Percentiles rank a stretch among this genome's conserved stretches.
Evolutionary conservation across 1,284 basidiomycete species (phyloP).

Genomic region (Gomphus sp.): DNA sequence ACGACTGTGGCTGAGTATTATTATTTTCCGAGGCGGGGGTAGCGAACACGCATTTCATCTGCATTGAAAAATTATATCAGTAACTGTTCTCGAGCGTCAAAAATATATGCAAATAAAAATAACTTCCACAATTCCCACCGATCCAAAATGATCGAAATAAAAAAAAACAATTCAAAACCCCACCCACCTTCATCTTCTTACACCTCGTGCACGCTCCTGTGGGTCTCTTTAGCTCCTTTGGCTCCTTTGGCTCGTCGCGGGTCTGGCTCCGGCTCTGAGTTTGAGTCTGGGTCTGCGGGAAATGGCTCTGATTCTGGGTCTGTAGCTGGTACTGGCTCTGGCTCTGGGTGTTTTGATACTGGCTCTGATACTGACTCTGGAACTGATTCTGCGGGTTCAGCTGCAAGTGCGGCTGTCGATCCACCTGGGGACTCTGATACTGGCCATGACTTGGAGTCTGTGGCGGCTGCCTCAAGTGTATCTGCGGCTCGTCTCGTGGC

Average conservation of each 20-base stretch:
- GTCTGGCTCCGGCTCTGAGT: no score
- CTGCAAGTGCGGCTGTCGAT: neutral
- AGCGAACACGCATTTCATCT: neutral
- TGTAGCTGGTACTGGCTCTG: neutral
- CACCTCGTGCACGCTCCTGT: constrained; percentile 7
- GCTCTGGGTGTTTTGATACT: neutral
- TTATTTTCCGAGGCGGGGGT: neutral
- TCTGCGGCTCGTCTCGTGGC: no score
- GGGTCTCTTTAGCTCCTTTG: neutral
- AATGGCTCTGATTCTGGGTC: neutral
- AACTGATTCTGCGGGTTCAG: no score
- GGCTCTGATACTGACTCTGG: neutral
- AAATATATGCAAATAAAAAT: neutral
- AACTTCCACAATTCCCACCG: neutral
- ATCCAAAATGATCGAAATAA: neutral
- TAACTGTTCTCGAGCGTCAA: neutral
- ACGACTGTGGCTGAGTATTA: neutral
- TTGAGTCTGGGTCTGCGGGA: neutral
- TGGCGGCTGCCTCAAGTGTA: no score
- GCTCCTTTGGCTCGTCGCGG: no score
- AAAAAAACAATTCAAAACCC: neutral
- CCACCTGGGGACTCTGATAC: neutral
- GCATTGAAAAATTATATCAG: neutral
- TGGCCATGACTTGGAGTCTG: no score
- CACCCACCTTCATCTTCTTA: constrained; percentile 7